Percentiles rank a stretch among this genome's conserved stretches.
phyloP scores from a whole-genome alignment of 306 rosid genomes.

The Casuarina glauca region DNA sequence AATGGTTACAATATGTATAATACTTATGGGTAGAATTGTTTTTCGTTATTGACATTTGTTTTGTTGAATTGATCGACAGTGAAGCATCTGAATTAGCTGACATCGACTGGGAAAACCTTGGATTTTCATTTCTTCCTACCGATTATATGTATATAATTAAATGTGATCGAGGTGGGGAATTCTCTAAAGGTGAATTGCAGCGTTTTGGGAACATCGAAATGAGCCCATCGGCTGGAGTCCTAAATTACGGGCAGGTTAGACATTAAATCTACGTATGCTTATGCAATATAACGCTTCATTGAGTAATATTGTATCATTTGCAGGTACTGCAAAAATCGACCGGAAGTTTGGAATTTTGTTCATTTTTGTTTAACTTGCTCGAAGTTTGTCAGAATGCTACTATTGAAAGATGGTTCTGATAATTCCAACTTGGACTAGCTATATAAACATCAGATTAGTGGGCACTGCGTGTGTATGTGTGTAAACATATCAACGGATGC shows the following conservation, averaged over 20 bases:
- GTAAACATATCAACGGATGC: background rate
- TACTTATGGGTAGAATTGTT: background rate
- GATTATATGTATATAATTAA: constrained; percentile 90
- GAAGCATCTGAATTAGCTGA: constrained; percentile 55
- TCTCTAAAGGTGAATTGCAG: constrained; percentile 73
- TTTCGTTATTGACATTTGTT: constrained; percentile 10
- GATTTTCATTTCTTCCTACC: constrained; percentile 71
- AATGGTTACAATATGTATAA: background rate
- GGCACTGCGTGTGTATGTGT: background rate
- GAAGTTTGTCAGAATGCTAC: background rate
- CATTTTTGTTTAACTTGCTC: background rate
- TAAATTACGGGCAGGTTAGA: constrained; percentile 92
- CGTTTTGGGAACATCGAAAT: constrained; percentile 91
- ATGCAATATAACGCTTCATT: background rate
- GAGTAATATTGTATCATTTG: background rate
- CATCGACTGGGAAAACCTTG: constrained; percentile 89
- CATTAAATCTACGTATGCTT: constrained; percentile 4
- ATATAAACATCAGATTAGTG: background rate
- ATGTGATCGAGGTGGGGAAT: constrained; percentile 60
- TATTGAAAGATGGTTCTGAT: background rate
- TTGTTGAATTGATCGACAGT: constrained; percentile 29
- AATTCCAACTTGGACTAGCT: background rate
- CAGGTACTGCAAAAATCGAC: background rate
- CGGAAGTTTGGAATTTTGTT: background rate
- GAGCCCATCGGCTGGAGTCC: constrained; percentile 84